Base-by-base conservation (phyloP, 768 basidiomycete species). In the Butyriboletus loyo region DNA sequence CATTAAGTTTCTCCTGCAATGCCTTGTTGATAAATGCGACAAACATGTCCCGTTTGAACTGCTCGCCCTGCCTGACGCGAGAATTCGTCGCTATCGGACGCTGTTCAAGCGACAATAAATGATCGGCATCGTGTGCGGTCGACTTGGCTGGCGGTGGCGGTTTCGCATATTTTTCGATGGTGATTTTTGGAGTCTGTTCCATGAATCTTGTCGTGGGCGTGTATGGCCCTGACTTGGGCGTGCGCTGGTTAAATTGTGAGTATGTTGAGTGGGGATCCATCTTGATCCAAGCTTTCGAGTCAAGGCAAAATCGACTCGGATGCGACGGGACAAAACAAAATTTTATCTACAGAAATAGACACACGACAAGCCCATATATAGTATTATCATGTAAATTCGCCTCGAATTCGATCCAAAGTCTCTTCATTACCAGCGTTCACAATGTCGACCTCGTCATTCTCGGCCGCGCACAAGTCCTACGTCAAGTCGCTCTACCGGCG, bases 401-500 rank as follows among this genome's bases (percentile, higher is more conserved):
- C 3, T 27, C 14, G 7, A 46, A 50, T 38, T 52, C 13, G 5
- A n/a, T 11, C 19, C 11, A 24, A 11, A 43, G 21, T 31, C 24
- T 37, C 42, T 55, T 54, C 49, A 17, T 45, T 39, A 35, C 32
- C 34, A 41, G 22, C 41, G 35, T 53, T 46, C 63, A 55, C 56
- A 56, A 84, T 85, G 83, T 75, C 84, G 39, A 64, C 73, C 48
- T 74, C 79, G 49, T 72, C 87, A 32, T 92, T 91, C 75, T 79
- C 86, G 37, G 73, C 82, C 31, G 87, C 84, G 5, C 89, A 91
- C 75, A 82, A 84, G 66, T 79, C 82, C 61, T 87, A 94, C 66
- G 92, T 94, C 68, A 92, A 96, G 75, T 91, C 89, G 9, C 81
- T 98, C 6, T 98, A 97, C 78, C 86, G 82, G 64, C 86, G 94